A percentile compares a stretch with the other conserved stretches of the same genome.
phyloP scores from a whole-genome alignment of 2,329 filamentous ascomycete genomes.

The Penicillium sp. region DNA sequence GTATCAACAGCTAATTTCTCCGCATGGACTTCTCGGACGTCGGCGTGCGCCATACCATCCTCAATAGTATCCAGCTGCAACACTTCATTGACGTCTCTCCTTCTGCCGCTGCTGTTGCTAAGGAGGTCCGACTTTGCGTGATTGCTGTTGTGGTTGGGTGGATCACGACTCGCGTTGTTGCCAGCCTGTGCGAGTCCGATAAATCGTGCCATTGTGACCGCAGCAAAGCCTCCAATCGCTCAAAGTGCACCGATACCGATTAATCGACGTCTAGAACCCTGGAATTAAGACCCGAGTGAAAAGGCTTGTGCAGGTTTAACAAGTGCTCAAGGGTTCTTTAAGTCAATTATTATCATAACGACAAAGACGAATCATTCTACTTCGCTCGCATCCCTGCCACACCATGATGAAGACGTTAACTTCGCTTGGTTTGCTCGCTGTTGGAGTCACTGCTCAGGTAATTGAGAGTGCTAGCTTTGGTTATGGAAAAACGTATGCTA shows the following conservation, averaged over 20 bases:
- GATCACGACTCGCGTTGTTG: slow-evolving; percentile 45
- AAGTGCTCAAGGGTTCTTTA: slow-evolving; percentile 8
- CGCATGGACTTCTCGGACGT: slow-evolving; percentile 48
- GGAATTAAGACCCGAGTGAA: background rate
- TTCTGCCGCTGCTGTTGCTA: slow-evolving; percentile 53
- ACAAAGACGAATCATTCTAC: slow-evolving; percentile 18
- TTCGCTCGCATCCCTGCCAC: slow-evolving; percentile 3
- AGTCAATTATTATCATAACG: background rate
- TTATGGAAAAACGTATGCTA: slow-evolving; percentile 62
- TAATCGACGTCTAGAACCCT: slow-evolving; percentile 11
- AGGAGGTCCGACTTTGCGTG: slow-evolving; percentile 56
- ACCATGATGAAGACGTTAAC: slow-evolving; percentile 47
- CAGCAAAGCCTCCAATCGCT: slow-evolving; percentile 8
- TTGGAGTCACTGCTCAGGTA: slow-evolving; percentile 63
- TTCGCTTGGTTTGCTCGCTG: slow-evolving; percentile 51
- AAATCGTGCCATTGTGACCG: slow-evolving; percentile 21
- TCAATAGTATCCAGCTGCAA: slow-evolving; percentile 50
- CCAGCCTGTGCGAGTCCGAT: slow-evolving; percentile 34
- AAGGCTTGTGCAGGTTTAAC: slow-evolving; percentile 8
- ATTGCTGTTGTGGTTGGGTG: slow-evolving; percentile 55
- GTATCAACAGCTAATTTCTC: slow-evolving; percentile 29
- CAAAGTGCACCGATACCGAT: slow-evolving; percentile 6
- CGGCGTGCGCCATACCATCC: slow-evolving; percentile 51
- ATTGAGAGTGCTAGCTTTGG: slow-evolving; percentile 80
- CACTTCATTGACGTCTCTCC: slow-evolving; percentile 58